Conservation (phyloP, 2,329 filamentous ascomycete species). For the Arachnopeziza araneosa region DNA sequence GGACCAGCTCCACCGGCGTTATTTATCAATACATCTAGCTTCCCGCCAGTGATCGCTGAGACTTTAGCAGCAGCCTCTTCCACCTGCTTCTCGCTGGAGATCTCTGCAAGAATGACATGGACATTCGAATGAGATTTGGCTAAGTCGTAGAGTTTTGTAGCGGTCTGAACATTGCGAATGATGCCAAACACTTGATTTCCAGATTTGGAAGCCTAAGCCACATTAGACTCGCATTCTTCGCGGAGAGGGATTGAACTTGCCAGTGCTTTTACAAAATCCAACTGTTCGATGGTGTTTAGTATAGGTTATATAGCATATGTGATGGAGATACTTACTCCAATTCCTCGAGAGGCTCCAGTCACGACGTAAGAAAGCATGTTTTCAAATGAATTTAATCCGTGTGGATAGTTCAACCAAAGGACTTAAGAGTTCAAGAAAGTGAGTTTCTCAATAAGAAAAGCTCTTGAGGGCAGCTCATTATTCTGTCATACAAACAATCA, state of each 20-base stretch:
- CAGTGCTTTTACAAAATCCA: too few species aligned
- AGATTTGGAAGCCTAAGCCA: slow-evolving; percentile 30
- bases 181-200: slow-evolving; percentile 42
- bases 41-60: slow-evolving; percentile 21
- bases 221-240: background rate
- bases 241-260: too few species aligned
- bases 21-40: slow-evolving; percentile 22
- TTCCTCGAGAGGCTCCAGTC: slow-evolving; percentile 17
- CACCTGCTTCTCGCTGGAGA: slow-evolving; percentile 29
- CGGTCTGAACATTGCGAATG: slow-evolving; percentile 39
- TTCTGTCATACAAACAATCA: too few species aligned
- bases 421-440: too few species aligned
- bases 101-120: slow-evolving; percentile 41
- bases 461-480: too few species aligned
- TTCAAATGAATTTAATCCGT: too few species aligned
- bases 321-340: slow-evolving; percentile 12
- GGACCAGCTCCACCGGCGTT: too few species aligned
- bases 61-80: slow-evolving; percentile 10
- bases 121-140: slow-evolving; percentile 33
- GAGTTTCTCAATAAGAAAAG: too few species aligned
- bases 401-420: too few species aligned
- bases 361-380: slow-evolving; percentile 19
- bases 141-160: slow-evolving; percentile 38
- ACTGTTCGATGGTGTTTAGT: too few species aligned
- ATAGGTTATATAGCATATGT: background rate